phyloP scores from a whole-genome alignment of 352 stramenopile genomes.

The Aphanomyces stellatus region DNA sequence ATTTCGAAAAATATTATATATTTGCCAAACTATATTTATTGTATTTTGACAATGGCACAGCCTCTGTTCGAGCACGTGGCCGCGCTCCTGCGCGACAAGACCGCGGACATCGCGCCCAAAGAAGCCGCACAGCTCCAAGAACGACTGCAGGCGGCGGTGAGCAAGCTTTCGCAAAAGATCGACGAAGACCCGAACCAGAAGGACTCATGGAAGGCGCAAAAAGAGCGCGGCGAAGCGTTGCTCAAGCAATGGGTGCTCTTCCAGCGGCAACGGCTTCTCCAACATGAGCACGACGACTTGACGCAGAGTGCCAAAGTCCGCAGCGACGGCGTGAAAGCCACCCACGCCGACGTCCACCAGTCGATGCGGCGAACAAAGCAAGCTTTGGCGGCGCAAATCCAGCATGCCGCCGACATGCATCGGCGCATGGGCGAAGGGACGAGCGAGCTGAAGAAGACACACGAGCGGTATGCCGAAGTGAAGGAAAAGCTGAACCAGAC shows the following conservation, averaged over 20 bases:
- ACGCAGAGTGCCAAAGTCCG: neutral
- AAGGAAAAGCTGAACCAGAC: neutral
- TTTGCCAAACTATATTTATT: neutral
- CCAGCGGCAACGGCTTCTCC: neutral
- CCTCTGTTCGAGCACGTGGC: constrained; percentile 7
- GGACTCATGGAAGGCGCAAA: constrained; percentile 2
- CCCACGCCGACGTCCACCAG: constrained; percentile 14
- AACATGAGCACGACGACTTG: constrained; percentile 1
- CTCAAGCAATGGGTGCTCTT: constrained; percentile 3
- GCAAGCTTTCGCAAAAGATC: constrained; percentile 3
- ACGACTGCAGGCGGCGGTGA: neutral
- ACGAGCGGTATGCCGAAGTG: constrained; percentile 13
- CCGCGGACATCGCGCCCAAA: neutral
- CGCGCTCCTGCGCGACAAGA: neutral
- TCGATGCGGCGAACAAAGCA: constrained; percentile 13
- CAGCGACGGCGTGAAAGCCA: constrained; percentile 1
- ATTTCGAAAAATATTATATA: neutral
- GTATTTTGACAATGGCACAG: neutral
- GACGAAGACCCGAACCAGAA: constrained; percentile 6
- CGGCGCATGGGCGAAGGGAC: constrained; percentile 12
- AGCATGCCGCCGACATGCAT: neutral
- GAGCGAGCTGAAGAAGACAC: constrained; percentile 3
- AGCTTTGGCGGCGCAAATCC: neutral
- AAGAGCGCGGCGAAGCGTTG: constrained; percentile 1
- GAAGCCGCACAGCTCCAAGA: neutral